A percentile compares a stretch with the other conserved stretches of the same genome.
These are phyloP conservation scores for Boletus rufocinnamomeus DNA, from an alignment of 768 basidiomycete species.

Conservation along the genomic window DNA sequence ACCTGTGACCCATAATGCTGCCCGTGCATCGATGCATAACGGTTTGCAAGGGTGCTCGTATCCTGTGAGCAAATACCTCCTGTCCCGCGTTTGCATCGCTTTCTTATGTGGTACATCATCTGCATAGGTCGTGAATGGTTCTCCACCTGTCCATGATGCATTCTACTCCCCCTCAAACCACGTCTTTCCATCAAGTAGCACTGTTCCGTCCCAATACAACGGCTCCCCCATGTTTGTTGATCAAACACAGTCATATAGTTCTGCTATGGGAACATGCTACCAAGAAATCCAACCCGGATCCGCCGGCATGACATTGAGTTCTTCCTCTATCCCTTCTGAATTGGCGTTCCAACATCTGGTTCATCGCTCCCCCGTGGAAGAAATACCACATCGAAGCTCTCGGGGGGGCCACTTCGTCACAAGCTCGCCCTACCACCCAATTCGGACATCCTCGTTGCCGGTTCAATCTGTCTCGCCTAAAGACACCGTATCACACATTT, in stretches of 20 bases:
- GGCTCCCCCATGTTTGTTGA: neutral
- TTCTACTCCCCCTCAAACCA: too few species aligned
- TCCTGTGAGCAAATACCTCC: neutral
- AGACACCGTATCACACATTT: neutral
- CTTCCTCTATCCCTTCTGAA: neutral
- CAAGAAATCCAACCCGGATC: too few species aligned
- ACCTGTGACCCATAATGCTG: too few species aligned
- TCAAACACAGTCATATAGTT: neutral
- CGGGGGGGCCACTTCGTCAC: neutral
- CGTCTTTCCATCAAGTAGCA: neutral
- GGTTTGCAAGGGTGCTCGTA: neutral
- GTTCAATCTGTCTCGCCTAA: neutral
- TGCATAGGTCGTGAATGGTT: neutral
- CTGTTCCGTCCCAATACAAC: neutral
- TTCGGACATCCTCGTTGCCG: slow-evolving; percentile 1
- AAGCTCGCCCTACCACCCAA: neutral
- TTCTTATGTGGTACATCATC: neutral
- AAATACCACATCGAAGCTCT: too few species aligned
- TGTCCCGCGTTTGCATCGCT: neutral
- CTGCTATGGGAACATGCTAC: neutral
- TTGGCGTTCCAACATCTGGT: neutral
- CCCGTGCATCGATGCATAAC: too few species aligned
- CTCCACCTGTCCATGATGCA: neutral
- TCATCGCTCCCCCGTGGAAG: too few species aligned
- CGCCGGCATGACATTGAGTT: too few species aligned